Percentiles rank a stretch among this genome's conserved stretches.
Evolutionary conservation across 2,329 filamentous ascomycete species (phyloP).

Genomic region (Arthrobotrys pseudoclavata): DNA sequence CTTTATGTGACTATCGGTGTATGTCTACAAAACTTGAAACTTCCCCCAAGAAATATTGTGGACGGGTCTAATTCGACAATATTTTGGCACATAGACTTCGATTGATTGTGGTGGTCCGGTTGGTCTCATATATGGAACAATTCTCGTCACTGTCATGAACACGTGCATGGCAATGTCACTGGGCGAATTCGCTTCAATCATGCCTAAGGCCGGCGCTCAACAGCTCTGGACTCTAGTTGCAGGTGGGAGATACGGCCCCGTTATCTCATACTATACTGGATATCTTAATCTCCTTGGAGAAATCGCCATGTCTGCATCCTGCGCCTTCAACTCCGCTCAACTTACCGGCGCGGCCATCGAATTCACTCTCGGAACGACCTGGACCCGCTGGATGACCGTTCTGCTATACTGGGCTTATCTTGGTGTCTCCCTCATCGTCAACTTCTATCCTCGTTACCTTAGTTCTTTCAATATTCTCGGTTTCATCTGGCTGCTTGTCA

Average conservation of each 20-base stretch:
- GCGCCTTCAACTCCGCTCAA: slow-evolving; percentile 58
- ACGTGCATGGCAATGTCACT: slow-evolving; percentile 55
- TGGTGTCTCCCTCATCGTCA: slow-evolving; percentile 49
- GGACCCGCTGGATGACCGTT: slow-evolving; percentile 59
- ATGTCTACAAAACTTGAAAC: slow-evolving; percentile 30
- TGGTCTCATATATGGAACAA: slow-evolving; percentile 54
- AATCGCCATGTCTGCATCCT: slow-evolving; percentile 59
- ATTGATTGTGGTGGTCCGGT: slow-evolving; percentile 59
- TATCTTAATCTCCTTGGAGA: slow-evolving; percentile 59
- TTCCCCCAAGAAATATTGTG: background rate
- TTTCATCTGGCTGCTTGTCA: slow-evolving; percentile 52
- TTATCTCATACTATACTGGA: slow-evolving; percentile 57
- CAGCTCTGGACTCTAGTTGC: slow-evolving; percentile 58
- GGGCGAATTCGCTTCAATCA: slow-evolving; percentile 58
- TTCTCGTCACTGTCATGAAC: slow-evolving; percentile 58
- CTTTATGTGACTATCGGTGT: slow-evolving; percentile 60
- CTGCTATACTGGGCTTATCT: slow-evolving; percentile 57
- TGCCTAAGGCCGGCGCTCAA: slow-evolving; percentile 57
- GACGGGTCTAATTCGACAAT: slow-evolving; percentile 39
- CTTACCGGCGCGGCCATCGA: slow-evolving; percentile 55
- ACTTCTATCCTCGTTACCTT: slow-evolving; percentile 58
- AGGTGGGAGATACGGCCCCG: slow-evolving; percentile 51
- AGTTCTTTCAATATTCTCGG: slow-evolving; percentile 54
- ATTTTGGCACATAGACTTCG: slow-evolving; percentile 44
- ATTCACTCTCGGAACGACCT: slow-evolving; percentile 39